These are phyloP conservation scores for Erysimum cheiranthoides DNA, from an alignment of 345 rosid species.

Conservation along the genomic window DNA sequence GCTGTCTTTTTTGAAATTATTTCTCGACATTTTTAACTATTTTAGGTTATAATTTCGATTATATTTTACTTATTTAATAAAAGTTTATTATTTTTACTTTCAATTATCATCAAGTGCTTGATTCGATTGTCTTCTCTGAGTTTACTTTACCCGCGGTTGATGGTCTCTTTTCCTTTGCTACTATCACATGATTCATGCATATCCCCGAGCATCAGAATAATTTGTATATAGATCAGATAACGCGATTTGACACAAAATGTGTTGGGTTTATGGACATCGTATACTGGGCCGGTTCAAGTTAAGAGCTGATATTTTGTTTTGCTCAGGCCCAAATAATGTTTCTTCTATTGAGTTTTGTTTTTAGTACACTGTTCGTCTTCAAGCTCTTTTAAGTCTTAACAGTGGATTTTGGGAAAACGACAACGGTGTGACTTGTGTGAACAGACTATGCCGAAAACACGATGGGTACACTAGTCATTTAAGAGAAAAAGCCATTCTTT, in stretches of 20 bases:
- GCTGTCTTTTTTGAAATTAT: no score
- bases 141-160: not conserved
- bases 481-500: no score
- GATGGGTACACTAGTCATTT: constrained; percentile 37
- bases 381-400: no score
- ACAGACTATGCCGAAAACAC: not conserved
- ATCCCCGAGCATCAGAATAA: not conserved
- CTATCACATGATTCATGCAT: not conserved
- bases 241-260: not conserved
- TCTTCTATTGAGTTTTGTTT: no score
- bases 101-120: not conserved
- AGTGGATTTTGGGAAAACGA: no score
- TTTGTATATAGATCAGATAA: not conserved
- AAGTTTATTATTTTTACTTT: not conserved
- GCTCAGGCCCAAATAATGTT: no score
- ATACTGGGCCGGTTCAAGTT: not conserved
- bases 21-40: no score
- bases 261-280: no score
- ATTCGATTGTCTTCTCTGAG: not conserved
- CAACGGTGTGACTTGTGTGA: no score
- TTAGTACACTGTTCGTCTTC: no score
- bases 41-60: not conserved
- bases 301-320: no score
- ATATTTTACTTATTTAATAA: no score
- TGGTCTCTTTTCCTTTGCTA: not conserved